A percentile compares a stretch with the other conserved stretches of the same genome.
Conservation (phyloP, 164 flowering plant species). For the Platanus orientalis region DNA sequence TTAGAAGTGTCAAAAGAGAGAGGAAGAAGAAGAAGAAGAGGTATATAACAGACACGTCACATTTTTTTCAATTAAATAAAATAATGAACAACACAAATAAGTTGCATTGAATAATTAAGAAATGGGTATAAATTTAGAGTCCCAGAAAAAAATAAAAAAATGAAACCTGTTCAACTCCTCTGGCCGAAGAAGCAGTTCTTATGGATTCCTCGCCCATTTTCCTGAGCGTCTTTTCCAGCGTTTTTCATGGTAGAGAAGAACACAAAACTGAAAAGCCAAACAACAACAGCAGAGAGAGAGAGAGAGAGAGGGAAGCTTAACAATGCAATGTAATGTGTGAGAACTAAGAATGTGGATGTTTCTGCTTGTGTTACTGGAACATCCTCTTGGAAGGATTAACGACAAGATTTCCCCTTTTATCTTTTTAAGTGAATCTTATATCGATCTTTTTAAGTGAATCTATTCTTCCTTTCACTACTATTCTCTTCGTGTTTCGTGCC, state of each 20-base stretch:
- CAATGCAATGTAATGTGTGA: slow-evolving; percentile 23
- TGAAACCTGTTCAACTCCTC: slow-evolving; percentile 45
- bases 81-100: background rate
- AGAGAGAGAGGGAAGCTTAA: slow-evolving; percentile 18
- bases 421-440: slow-evolving; percentile 8
- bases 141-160: background rate
- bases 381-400: background rate
- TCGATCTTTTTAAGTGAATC: slow-evolving; percentile 8
- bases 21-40: background rate
- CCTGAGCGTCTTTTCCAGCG: background rate
- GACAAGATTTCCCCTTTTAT: background rate
- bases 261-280: slow-evolving; percentile 3
- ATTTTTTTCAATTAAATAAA: background rate
- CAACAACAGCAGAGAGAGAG: slow-evolving; percentile 7
- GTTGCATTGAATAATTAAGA: background rate
- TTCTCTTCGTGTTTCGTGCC: slow-evolving; percentile 20
- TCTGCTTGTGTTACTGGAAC: slow-evolving; percentile 6
- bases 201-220: slow-evolving; percentile 34
- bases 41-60: background rate
- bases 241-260: slow-evolving; percentile 16
- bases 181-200: slow-evolving; percentile 28
- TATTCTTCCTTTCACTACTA: slow-evolving; percentile 12
- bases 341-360: slow-evolving; percentile 9
- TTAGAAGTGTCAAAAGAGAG: background rate
- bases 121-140: background rate